phyloP scores from a whole-genome alignment of 2,329 filamentous ascomycete genomes.

The Trichophaea hybrida region DNA sequence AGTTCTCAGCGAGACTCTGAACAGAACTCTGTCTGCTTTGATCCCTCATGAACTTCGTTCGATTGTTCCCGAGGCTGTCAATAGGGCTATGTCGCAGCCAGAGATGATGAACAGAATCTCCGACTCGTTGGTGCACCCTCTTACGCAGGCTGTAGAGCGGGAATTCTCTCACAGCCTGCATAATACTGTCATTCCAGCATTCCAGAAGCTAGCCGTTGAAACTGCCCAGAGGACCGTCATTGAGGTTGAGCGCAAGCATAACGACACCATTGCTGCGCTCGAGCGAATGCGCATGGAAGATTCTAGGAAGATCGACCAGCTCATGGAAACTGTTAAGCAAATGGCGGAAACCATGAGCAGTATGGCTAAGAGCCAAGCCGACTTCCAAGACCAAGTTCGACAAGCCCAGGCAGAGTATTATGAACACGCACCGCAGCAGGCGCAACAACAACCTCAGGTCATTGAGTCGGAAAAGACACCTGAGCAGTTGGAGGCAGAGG shows the following conservation, averaged over 20 bases:
- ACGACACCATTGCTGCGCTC: slow-evolving; percentile 25
- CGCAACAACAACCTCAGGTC: background rate
- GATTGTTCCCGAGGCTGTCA: slow-evolving; percentile 51
- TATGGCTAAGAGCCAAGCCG: slow-evolving; percentile 23
- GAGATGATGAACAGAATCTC: slow-evolving; percentile 59
- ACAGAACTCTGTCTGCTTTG: slow-evolving; percentile 48
- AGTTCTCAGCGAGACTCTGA: slow-evolving; percentile 54
- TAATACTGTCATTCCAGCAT: slow-evolving; percentile 49
- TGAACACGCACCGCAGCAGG: slow-evolving; percentile 34
- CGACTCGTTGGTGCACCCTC: slow-evolving; percentile 53
- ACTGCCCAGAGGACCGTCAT: slow-evolving; percentile 52
- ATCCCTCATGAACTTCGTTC: slow-evolving; percentile 61
- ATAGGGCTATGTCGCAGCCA: slow-evolving; percentile 49
- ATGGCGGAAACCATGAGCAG: slow-evolving; percentile 38
- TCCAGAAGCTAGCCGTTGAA: slow-evolving; percentile 50
- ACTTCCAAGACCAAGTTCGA: slow-evolving; percentile 24
- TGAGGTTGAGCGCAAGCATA: slow-evolving; percentile 49
- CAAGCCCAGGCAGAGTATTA: slow-evolving; percentile 55
- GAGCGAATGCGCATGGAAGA: slow-evolving; percentile 20
- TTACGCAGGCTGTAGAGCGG: slow-evolving; percentile 54
- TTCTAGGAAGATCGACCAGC: slow-evolving; percentile 23
- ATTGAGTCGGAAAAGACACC: slow-evolving; percentile 26
- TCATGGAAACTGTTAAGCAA: slow-evolving; percentile 18
- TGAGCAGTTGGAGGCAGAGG: slow-evolving; percentile 38
- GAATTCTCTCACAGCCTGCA: slow-evolving; percentile 49